Evolutionary conservation across 75 land plant species (phyloP).

Genomic region (Cryptomeria japonica): DNA sequence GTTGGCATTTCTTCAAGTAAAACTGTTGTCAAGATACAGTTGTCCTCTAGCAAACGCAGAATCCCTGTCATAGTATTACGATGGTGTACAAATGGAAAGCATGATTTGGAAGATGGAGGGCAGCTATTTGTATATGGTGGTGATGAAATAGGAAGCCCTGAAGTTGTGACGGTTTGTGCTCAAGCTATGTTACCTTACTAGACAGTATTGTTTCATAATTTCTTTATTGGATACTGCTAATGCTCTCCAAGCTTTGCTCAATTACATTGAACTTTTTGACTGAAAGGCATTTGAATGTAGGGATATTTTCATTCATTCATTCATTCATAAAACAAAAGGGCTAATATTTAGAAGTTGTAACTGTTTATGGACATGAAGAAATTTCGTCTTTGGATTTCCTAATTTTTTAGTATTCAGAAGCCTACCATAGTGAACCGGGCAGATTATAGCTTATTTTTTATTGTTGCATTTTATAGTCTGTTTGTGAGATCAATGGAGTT

Average conservation of each 20-base stretch:
- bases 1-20: constrained; percentile 16
- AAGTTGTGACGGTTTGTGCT: constrained; percentile 71
- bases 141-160: constrained; percentile 77
- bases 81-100: constrained; percentile 54
- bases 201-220: not conserved
- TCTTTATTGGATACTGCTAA: not conserved
- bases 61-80: constrained; percentile 83
- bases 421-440: not conserved
- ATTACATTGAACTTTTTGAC: not conserved
- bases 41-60: constrained; percentile 54
- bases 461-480: not conserved
- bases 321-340: not conserved
- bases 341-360: not conserved
- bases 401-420: not conserved
- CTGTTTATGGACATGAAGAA: not conserved
- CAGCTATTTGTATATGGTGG: constrained; percentile 88
- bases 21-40: constrained; percentile 57
- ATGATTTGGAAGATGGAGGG: constrained; percentile 41
- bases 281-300: not conserved
- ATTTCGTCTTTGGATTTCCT: not conserved
- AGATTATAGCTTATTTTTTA: not conserved
- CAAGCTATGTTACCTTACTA: constrained; percentile 1
- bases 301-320: not conserved
- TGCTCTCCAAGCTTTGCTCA: not conserved
- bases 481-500: not conserved